A percentile compares a stretch with the other conserved stretches of the same genome.
phyloP scores from a whole-genome alignment of 108 stramenopile species.

The Nitzschia palea region DNA sequence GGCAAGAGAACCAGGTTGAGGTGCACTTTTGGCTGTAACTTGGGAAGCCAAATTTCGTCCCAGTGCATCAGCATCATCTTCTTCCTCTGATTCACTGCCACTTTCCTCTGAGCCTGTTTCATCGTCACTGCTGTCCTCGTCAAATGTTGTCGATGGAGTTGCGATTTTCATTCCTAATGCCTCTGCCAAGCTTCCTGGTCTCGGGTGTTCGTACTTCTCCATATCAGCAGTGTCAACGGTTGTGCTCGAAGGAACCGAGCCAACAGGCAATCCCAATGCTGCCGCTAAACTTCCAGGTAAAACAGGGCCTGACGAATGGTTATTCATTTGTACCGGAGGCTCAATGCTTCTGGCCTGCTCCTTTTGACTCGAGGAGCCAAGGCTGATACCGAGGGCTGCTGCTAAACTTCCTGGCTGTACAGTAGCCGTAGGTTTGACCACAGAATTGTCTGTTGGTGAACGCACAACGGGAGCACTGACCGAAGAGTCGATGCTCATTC shows the following conservation, averaged over 20 bases:
- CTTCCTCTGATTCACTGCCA: neutral
- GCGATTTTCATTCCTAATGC: neutral
- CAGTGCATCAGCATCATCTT: neutral
- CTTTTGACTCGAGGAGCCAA: neutral
- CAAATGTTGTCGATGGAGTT: neutral
- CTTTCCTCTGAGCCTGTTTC: neutral
- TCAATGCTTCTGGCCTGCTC: no score
- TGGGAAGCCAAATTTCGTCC: neutral
- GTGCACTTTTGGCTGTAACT: neutral
- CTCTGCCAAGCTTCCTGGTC: neutral
- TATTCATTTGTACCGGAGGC: no score
- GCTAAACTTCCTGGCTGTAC: neutral
- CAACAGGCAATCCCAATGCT: neutral
- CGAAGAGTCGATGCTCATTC: no score
- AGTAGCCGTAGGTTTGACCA: no score
- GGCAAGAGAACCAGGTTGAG: neutral
- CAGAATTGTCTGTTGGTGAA: neutral
- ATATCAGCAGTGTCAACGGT: neutral
- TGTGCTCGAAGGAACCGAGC: neutral
- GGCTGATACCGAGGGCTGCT: neutral
- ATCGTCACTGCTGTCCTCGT: slow-evolving; percentile 1
- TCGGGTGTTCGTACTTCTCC: neutral
- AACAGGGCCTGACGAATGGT: neutral
- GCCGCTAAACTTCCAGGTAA: neutral
- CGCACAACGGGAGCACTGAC: neutral